Evolutionary conservation across 768 basidiomycete genomes (phyloP).

Genomic region (Trametes elegans): DNA sequence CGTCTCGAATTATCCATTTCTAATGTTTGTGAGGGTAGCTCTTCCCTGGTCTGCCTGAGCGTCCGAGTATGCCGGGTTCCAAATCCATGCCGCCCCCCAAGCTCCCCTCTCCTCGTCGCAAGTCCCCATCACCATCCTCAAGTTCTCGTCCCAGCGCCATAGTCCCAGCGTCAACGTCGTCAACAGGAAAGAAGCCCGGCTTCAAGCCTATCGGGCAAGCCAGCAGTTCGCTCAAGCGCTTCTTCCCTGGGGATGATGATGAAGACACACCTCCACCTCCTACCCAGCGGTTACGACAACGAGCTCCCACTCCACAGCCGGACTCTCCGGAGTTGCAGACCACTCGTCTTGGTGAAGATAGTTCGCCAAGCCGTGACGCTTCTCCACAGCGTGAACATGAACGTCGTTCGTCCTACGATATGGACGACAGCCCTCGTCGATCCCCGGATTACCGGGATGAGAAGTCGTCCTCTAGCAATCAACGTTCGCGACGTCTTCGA

Average conservation of each 20-base stretch:
- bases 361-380: neutral
- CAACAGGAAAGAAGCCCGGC: conserved; percentile 41
- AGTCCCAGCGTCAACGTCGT: neutral
- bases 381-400: neutral
- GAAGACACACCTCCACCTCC: conserved; percentile 43
- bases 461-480: neutral
- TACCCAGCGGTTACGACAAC: neutral
- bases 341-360: conserved; percentile 10
- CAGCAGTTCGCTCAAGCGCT: conserved; percentile 60
- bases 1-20: too few relatives aligned
- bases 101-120: neutral
- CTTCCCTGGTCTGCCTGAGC: conserved; percentile 13
- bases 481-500: conserved; percentile 4
- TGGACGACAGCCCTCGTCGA: conserved; percentile 4
- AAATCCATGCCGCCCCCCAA: conserved; percentile 13
- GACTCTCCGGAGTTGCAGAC: conserved; percentile 18
- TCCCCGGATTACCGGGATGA: neutral
- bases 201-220: conserved; percentile 68
- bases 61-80: neutral
- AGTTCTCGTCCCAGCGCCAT: neutral
- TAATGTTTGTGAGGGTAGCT: neutral
- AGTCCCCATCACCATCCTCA: conserved; percentile 3
- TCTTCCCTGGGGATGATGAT: conserved; percentile 84
- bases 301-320: neutral
- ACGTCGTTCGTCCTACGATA: conserved; percentile 5